phyloP scores from a whole-genome alignment of 2,329 filamentous ascomycete species.

The Sporothrix sp. region DNA sequence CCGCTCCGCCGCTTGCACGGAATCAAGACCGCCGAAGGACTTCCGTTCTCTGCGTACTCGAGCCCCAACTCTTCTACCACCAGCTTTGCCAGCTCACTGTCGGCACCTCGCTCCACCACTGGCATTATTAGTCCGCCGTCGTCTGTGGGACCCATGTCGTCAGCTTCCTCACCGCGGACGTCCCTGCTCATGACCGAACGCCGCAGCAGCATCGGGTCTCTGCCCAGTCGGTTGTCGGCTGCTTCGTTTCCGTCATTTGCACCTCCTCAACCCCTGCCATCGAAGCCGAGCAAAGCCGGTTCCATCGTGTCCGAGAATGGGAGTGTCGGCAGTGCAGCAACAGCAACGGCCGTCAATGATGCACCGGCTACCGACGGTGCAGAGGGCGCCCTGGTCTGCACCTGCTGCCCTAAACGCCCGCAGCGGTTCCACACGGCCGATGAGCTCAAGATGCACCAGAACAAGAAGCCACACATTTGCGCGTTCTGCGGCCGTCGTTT shows the following conservation, averaged over 20 bases:
- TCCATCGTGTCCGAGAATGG: neutral
- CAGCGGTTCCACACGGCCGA: slow-evolving; percentile 16
- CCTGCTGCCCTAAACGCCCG: slow-evolving; percentile 18
- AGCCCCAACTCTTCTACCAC: slow-evolving; percentile 18
- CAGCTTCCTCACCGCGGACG: slow-evolving; percentile 16
- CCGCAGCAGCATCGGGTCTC: slow-evolving; percentile 16
- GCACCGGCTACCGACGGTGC: neutral
- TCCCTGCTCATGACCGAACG: slow-evolving; percentile 14
- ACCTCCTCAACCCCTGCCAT: neutral
- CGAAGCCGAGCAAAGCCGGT: neutral
- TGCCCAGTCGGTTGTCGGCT: slow-evolving; percentile 17
- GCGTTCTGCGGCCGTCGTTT: slow-evolving; percentile 18
- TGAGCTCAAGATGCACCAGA: slow-evolving; percentile 16
- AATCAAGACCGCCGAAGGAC: neutral
- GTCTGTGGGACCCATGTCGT: slow-evolving; percentile 13
- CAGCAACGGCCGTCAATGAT: neutral
- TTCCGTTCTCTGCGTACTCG: slow-evolving; percentile 15
- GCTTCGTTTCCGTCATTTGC: slow-evolving; percentile 16
- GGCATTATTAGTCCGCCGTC: slow-evolving; percentile 15
- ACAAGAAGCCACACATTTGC: slow-evolving; percentile 19
- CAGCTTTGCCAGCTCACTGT: slow-evolving; percentile 17
- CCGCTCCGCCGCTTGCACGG: slow-evolving; percentile 4
- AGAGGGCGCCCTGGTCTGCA: slow-evolving; percentile 8
- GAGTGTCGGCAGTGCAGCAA: slow-evolving; percentile 3
- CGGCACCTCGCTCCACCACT: slow-evolving; percentile 7